A percentile compares a stretch with the other conserved stretches of the same genome.
Conservation (phyloP, 371 early-diverging fungal genomes). For the Lichtheimia corymbifera region DNA sequence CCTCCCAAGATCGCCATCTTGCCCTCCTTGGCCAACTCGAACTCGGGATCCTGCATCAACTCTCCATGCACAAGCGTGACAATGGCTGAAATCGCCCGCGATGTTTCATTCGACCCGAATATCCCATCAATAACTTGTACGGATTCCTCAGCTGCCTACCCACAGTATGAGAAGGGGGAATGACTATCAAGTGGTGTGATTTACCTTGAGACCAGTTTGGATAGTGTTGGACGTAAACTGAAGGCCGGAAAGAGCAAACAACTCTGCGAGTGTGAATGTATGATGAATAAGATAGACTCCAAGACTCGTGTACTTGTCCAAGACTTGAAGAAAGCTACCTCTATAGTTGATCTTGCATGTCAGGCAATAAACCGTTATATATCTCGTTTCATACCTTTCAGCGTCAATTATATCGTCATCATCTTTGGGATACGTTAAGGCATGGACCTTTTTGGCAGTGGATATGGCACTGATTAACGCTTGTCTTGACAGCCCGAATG, state of each 20-base stretch:
- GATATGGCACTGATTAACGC: conserved; percentile 58
- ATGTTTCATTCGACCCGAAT: conserved; percentile 93
- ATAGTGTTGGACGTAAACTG: conserved; percentile 76
- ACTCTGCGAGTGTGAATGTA: conserved; percentile 77
- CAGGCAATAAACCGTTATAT: background rate
- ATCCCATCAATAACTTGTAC: conserved; percentile 87
- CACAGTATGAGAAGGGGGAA: background rate
- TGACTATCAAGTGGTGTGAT: background rate
- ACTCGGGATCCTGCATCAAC: conserved; percentile 66
- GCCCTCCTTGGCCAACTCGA: conserved; percentile 62
- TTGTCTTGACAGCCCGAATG: conserved; percentile 58
- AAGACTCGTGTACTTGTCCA: conserved; percentile 71
- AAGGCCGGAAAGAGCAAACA: conserved; percentile 77
- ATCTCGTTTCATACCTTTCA: conserved; percentile 8
- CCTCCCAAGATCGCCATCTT: conserved; percentile 70
- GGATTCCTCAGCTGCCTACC: conserved; percentile 82
- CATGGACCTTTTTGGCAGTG: conserved; percentile 57
- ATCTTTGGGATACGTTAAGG: conserved; percentile 23
- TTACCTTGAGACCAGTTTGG: conserved; percentile 69
- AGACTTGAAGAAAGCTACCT: conserved; percentile 52
- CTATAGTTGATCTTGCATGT: background rate
- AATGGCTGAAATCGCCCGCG: conserved; percentile 82
- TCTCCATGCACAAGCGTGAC: conserved; percentile 77
- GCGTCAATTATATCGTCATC: background rate
- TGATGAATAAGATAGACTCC: conserved; percentile 71